These are phyloP conservation scores for Rickenella mellea DNA, from an alignment of 768 basidiomycete genomes.

Conservation along the genomic window DNA sequence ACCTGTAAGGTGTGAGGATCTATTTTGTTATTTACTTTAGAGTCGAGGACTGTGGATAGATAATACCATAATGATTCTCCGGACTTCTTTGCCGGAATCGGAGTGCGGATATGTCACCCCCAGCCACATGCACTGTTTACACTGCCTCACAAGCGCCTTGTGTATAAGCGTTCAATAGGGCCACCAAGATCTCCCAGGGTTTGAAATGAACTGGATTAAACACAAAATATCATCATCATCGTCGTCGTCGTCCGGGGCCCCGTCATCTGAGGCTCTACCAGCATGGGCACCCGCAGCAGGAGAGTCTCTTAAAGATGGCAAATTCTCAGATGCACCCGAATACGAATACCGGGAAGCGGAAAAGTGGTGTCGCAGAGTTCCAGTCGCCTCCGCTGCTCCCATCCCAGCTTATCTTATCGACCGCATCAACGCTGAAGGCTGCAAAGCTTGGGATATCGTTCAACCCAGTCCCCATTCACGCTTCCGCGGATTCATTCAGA, in stretches of 20 bases:
- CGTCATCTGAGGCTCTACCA: no score
- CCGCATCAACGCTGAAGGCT: conserved; percentile 35
- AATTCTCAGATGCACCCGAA: conserved; percentile 46
- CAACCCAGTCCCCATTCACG: conserved; percentile 25
- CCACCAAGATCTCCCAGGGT: no score
- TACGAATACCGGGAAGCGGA: conserved; percentile 44
- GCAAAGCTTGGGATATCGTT: conserved; percentile 46
- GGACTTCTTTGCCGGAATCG: no score
- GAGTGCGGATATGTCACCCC: no score
- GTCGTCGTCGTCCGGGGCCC: no score
- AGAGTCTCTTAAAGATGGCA: conserved; percentile 34
- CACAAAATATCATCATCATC: no score
- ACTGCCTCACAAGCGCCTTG: no score
- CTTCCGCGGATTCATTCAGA: conserved; percentile 36
- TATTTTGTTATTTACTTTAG: neutral
- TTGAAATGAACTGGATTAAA: no score
- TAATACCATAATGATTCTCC: no score
- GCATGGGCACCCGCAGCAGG: conserved; percentile 54
- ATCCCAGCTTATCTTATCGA: conserved; percentile 46
- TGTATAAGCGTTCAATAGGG: no score
- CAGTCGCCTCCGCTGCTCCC: conserved; percentile 31
- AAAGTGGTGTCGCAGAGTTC: conserved; percentile 34
- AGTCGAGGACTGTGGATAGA: no score
- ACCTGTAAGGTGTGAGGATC: conserved; percentile 32
- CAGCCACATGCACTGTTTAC: no score